Evolutionary conservation across 1,284 basidiomycete species (phyloP).

Genomic region (Trichosporon coremiiforme): DNA sequence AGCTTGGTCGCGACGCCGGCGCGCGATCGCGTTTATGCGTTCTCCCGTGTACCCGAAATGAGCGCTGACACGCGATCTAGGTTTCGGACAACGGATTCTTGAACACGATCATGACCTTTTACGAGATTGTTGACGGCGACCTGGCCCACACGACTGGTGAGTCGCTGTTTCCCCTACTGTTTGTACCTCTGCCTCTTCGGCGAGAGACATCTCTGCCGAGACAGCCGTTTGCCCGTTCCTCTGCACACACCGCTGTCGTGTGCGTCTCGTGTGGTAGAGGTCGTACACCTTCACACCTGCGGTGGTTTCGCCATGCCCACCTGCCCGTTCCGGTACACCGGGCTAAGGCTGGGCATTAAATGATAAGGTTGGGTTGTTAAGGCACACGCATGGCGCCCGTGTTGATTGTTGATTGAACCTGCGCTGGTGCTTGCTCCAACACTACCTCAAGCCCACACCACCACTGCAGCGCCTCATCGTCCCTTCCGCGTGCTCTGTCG

Average conservation of each 20-base stretch:
- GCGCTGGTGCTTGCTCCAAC: not conserved
- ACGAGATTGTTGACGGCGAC: constrained; percentile 61
- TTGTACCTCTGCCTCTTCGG: not conserved
- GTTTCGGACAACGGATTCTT: constrained; percentile 60
- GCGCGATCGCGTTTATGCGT: not conserved
- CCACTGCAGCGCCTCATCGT: not conserved
- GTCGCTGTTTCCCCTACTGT: constrained; percentile 19
- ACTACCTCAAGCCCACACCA: not conserved
- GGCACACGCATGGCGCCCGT: not conserved
- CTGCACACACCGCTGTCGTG: not conserved
- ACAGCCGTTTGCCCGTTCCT: not conserved
- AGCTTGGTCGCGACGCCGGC: not conserved
- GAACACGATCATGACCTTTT: constrained; percentile 61
- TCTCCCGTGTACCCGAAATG: not conserved
- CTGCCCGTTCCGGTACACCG: not conserved
- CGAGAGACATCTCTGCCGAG: not conserved
- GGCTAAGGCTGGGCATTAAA: not conserved
- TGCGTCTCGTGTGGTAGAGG: not conserved
- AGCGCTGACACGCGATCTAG: constrained; percentile 38
- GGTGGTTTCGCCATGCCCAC: not conserved
- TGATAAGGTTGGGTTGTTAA: not conserved
- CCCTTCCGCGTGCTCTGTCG: not conserved
- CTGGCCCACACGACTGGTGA: constrained; percentile 54
- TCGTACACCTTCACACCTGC: not conserved
- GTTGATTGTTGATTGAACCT: not conserved